phyloP scores from a whole-genome alignment of 306 rosid species.

The Begonia masoniana region DNA sequence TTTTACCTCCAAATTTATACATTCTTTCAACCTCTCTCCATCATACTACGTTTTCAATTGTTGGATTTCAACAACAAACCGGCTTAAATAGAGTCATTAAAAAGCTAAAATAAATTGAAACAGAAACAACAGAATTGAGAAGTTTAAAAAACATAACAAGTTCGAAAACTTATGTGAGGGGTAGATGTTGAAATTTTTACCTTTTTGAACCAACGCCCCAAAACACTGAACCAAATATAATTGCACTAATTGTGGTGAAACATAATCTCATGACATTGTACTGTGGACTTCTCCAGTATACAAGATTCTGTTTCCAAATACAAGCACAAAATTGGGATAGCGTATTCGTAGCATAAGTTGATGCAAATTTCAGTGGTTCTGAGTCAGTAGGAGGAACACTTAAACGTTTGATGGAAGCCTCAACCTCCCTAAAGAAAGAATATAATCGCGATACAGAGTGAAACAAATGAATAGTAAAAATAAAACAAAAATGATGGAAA shows the following conservation, averaged over 20 bases:
- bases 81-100: too few species aligned
- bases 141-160: background rate
- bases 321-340: conserved; percentile 37
- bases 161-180: too few species aligned
- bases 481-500: background rate
- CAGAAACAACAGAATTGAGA: background rate
- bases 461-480: background rate
- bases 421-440: conserved; percentile 43
- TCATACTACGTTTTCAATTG: too few species aligned
- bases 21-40: too few species aligned
- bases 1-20: too few species aligned
- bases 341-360: conserved; percentile 35
- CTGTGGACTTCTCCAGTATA: conserved; percentile 82
- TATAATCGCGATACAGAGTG: background rate
- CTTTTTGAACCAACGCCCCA: conserved; percentile 68
- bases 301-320: conserved; percentile 81
- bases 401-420: conserved; percentile 43
- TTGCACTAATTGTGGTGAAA: conserved; percentile 56
- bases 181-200: conserved; percentile 23
- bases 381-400: conserved; percentile 46
- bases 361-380: conserved; percentile 40
- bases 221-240: conserved; percentile 53
- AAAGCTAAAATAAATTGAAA: background rate
- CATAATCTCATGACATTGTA: conserved; percentile 66
- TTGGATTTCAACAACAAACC: too few species aligned